phyloP scores from a whole-genome alignment of 257 asterid species.

The Echium plantagineum region DNA sequence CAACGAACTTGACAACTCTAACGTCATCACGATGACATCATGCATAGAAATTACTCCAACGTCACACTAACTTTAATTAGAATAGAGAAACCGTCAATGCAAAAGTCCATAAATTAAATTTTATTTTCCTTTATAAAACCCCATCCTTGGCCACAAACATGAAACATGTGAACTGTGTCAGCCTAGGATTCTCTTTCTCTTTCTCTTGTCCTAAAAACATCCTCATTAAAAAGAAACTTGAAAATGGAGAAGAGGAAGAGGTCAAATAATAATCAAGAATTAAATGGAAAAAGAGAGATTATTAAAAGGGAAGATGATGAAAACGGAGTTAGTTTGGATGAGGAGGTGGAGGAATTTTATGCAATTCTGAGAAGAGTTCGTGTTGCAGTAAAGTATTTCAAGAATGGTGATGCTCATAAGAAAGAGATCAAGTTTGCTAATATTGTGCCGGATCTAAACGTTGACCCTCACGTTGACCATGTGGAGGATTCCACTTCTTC shows the following conservation, averaged over 20 bases:
- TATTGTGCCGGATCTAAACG: constrained; percentile 25
- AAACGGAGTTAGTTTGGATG: constrained; percentile 23
- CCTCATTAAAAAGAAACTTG: too few relatives aligned
- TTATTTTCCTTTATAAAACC: neutral
- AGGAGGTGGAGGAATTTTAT: constrained; percentile 61
- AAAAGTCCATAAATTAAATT: neutral
- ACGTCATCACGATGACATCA: too few relatives aligned
- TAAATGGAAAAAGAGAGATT: constrained; percentile 8
- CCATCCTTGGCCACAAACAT: neutral
- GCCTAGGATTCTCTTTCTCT: neutral
- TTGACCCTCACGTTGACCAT: constrained; percentile 11
- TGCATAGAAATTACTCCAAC: too few relatives aligned
- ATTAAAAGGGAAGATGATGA: neutral
- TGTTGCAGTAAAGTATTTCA: constrained; percentile 38
- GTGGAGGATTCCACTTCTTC: neutral
- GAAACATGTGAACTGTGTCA: too few relatives aligned
- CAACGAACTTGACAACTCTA: too few relatives aligned
- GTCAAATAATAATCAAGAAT: constrained; percentile 8
- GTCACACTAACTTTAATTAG: too few relatives aligned
- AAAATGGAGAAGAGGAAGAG: constrained; percentile 21
- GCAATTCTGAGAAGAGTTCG: constrained; percentile 39
- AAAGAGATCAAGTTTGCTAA: constrained; percentile 1
- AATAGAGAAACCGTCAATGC: neutral
- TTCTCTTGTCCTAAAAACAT: neutral
- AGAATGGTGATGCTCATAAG: constrained; percentile 17